A percentile compares a stretch with the other conserved stretches of the same genome.
Conservation (phyloP, 2,329 filamentous ascomycete species). For the Phoma sp. region DNA sequence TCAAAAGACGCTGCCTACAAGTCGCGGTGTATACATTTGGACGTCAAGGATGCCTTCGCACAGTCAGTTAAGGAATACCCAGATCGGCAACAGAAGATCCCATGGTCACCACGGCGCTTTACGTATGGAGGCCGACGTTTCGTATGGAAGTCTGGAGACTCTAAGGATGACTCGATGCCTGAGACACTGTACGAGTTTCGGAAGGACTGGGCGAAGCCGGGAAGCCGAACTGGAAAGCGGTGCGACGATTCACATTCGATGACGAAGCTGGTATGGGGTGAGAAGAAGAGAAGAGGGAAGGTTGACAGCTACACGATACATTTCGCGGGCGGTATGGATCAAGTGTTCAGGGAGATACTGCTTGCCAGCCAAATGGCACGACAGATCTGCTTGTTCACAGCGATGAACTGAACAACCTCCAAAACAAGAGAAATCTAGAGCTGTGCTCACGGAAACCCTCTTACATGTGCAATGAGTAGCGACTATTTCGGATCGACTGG, state of each 20-base stretch:
- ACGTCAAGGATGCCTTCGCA: slow-evolving; percentile 40
- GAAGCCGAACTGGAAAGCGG: slow-evolving; percentile 46
- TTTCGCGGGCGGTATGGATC: slow-evolving; percentile 48
- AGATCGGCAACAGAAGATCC: slow-evolving; percentile 47
- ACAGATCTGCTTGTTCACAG: slow-evolving; percentile 48
- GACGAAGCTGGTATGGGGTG: slow-evolving; percentile 45
- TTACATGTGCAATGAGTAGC: neutral
- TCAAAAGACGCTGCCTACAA: slow-evolving; percentile 46
- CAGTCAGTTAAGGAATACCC: slow-evolving; percentile 47
- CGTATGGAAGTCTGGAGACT: slow-evolving; percentile 54
- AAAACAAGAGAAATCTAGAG: neutral
- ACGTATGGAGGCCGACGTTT: slow-evolving; percentile 47
- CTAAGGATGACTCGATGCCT: slow-evolving; percentile 56
- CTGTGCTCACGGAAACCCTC: neutral
- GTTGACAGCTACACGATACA: slow-evolving; percentile 49
- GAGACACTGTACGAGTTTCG: slow-evolving; percentile 48
- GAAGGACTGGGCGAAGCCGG: slow-evolving; percentile 45
- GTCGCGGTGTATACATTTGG: slow-evolving; percentile 41
- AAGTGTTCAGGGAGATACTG: slow-evolving; percentile 46
- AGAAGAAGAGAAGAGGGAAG: slow-evolving; percentile 47
- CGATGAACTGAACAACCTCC: slow-evolving; percentile 36
- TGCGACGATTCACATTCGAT: slow-evolving; percentile 41
- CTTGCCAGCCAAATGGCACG: slow-evolving; percentile 49
- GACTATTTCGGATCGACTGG: neutral
- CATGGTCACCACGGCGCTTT: slow-evolving; percentile 49